Evolutionary conservation across 2,329 filamentous ascomycete genomes (phyloP), one percentile per base, ranked within the genome.

Genomic region (Fusarium incarnatum): DNA sequence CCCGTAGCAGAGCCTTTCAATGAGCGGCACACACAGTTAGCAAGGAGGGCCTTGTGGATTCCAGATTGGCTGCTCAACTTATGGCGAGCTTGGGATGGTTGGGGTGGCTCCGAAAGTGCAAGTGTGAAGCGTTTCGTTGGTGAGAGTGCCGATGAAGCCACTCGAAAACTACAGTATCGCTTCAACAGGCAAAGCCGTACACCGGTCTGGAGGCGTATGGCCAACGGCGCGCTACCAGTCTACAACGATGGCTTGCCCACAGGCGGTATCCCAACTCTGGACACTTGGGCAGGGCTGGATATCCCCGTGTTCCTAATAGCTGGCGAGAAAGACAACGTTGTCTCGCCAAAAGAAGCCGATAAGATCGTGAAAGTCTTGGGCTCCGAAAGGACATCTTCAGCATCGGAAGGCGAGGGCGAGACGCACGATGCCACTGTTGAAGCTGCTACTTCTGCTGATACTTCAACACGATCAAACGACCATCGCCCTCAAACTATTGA

Each of bases 121-220:
- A 97, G 94, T 72, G 93, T 98, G 9, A 83, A 82, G 49, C 89
- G 94, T 18, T 95, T 97, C 77, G 90, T 92, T 11, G 93, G 92
- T 6, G 78, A 83, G 2, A 85, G 86, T 37, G 89, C 91, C 2
- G 91, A 93, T 44, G 79, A 84, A 6, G 88, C 92, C 72, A 86
- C 91, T 2, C 89, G 88, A 74, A 84, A 85, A 59, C 83, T 94
- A 37, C 93, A 95, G 77, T 79, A 91, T 60, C 86, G 87, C 5
- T 95, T 91, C 81, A 98, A 98, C 77, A 86, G 87, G 63, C 94
- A 97, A 77, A 97, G 93, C 68, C 89, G 86, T 70, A 96, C 94
- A 0, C 86, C 91, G 0, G 92, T 96, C 0, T 97, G 93, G 87
- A 88, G 92, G 70, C 89, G 94, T 41, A 94, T 97, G 89, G 90